Percentiles rank a stretch among this genome's conserved stretches.
phyloP scores from a whole-genome alignment of 495 filamentous ascomycete genomes.

The Penicillium pancosmium region DNA sequence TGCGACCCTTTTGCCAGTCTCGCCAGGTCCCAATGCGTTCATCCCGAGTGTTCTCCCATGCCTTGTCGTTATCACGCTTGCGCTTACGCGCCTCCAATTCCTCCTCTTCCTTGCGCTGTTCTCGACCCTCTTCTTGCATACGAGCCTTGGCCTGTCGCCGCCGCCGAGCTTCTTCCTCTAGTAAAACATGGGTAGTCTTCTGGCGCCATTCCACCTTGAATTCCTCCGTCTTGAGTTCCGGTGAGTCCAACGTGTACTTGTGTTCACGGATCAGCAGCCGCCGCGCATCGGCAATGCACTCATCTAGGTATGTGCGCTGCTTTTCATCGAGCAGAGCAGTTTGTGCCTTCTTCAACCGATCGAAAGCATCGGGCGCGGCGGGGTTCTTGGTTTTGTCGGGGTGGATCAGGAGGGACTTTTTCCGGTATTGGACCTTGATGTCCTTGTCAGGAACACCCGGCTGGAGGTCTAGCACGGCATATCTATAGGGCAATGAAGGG shows the following conservation, averaged over 20 bases:
- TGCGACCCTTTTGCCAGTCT: conserved; percentile 76
- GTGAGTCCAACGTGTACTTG: conserved; percentile 87
- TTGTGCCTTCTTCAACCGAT: conserved; percentile 94
- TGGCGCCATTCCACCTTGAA: conserved; percentile 85
- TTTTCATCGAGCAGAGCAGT: conserved; percentile 92
- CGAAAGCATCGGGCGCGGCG: conserved; percentile 90
- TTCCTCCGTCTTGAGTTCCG: conserved; percentile 74
- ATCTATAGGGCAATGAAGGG: conserved; percentile 49
- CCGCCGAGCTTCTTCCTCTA: conserved; percentile 87
- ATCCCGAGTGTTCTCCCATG: conserved; percentile 92
- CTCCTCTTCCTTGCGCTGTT: conserved; percentile 84
- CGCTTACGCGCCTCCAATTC: conserved; percentile 85
- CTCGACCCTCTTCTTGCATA: conserved; percentile 94
- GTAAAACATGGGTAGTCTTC: conserved; percentile 88
- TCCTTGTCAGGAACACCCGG: conserved; percentile 94
- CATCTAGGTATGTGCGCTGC: conserved; percentile 80
- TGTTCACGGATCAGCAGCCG: conserved; percentile 90
- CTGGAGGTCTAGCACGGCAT: conserved; percentile 93
- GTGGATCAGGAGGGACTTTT: conserved; percentile 96
- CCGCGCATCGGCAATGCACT: conserved; percentile 93
- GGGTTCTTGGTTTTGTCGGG: conserved; percentile 97
- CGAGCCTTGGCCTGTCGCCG: conserved; percentile 88
- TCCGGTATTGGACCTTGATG: conserved; percentile 92
- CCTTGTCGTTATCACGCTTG: conserved; percentile 88
- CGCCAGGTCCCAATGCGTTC: conserved; percentile 93